Evolutionary conservation across 495 filamentous ascomycete genomes (phyloP).

Genomic region (Aspergillus coremiiformis): DNA sequence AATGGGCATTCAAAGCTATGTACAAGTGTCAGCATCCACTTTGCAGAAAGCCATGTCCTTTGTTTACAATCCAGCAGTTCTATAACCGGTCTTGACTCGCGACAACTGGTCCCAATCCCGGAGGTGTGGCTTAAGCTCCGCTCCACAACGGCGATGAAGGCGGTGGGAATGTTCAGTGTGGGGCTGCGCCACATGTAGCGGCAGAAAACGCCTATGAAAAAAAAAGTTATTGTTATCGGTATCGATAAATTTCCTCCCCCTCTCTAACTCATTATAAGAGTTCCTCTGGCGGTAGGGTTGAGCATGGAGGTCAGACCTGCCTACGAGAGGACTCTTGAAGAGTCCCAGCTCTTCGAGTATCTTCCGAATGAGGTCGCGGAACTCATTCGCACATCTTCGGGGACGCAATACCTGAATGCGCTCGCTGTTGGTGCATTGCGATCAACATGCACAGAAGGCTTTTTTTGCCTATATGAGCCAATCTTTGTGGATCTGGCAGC

Average conservation of each 20-base stretch:
- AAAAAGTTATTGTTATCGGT: conserved; percentile 26
- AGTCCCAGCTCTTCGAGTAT: conserved; percentile 42
- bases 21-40: conserved; percentile 5
- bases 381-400: conserved; percentile 54
- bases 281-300: conserved; percentile 33
- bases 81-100: conserved; percentile 1
- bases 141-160: conserved; percentile 20
- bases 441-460: conserved; percentile 52
- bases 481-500: conserved; percentile 74
- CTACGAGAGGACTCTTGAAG: conserved; percentile 39
- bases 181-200: conserved; percentile 26
- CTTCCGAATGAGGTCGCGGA: conserved; percentile 59
- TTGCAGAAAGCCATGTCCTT: conserved; percentile 10
- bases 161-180: conserved; percentile 25
- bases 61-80: conserved; percentile 2
- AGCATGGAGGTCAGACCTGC: conserved; percentile 39
- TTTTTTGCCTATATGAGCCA: conserved; percentile 64
- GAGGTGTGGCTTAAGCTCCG: conserved; percentile 26
- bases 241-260: conserved; percentile 14
- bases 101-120: conserved; percentile 8
- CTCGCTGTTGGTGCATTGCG: conserved; percentile 61
- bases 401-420: conserved; percentile 60
- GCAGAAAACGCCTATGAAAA: conserved; percentile 32
- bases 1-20: conserved; percentile 13
- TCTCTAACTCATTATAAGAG: conserved; percentile 22